Percentiles rank a stretch among this genome's conserved stretches.
Evolutionary conservation across 768 basidiomycete genomes (phyloP).

Genomic region (Tephrocybe sp.): DNA sequence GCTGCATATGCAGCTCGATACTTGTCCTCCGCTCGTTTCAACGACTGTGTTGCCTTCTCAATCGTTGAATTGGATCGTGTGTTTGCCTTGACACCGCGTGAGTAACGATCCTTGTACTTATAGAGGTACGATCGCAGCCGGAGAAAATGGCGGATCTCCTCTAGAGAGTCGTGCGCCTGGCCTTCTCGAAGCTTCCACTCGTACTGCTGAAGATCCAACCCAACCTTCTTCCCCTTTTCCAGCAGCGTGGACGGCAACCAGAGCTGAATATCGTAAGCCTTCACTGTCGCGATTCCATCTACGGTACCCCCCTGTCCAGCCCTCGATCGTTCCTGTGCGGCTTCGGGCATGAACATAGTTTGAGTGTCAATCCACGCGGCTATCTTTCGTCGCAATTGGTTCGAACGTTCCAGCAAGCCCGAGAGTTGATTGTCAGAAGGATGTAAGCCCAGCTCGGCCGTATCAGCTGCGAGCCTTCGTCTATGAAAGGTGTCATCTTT

Average conservation of each 20-base stretch:
- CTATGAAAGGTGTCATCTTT: background rate
- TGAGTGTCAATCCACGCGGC: background rate
- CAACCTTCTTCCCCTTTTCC: background rate
- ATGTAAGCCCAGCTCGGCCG: background rate
- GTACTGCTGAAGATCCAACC: background rate
- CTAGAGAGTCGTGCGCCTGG: background rate
- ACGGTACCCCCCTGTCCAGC: background rate
- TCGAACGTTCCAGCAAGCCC: background rate
- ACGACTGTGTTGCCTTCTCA: background rate
- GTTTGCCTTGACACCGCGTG: background rate
- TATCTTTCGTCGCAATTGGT: background rate
- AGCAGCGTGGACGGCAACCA: background rate
- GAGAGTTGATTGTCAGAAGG: background rate
- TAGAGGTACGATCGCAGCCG: conserved; percentile 6
- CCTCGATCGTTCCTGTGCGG: background rate
- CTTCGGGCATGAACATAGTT: background rate
- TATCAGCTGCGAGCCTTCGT: background rate
- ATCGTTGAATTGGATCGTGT: background rate
- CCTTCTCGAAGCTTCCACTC: conserved; percentile 1
- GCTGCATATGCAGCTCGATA: background rate
- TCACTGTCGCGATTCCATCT: background rate
- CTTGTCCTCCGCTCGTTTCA: background rate
- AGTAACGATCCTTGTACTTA: conserved; percentile 11
- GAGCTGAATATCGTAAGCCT: background rate
- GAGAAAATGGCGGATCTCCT: background rate